Percentiles rank a stretch among this genome's conserved stretches.
Conservation (phyloP, 2,329 filamentous ascomycete species). For the Pseudogymnoascus sp. region DNA sequence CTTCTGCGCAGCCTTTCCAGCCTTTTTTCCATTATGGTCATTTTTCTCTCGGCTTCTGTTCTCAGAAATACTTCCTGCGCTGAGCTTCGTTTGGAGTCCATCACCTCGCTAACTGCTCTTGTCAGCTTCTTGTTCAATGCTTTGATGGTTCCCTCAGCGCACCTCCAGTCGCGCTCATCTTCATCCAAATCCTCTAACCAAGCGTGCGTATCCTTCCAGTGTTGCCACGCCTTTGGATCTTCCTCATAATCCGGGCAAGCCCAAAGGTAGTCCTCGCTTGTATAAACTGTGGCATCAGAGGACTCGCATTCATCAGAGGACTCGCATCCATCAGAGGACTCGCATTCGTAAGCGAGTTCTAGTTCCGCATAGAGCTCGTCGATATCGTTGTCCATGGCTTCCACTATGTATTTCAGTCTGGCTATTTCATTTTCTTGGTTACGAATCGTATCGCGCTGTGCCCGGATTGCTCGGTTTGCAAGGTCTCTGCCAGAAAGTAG, state of each 20-base stretch:
- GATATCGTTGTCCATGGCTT: background rate
- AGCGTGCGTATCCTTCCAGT: background rate
- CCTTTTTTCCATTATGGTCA: background rate
- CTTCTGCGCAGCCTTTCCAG: background rate
- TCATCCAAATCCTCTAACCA: background rate
- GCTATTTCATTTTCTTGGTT: background rate
- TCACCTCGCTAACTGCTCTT: background rate
- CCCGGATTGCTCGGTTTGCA: background rate
- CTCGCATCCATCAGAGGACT: no score
- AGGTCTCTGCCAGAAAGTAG: background rate
- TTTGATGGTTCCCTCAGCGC: background rate
- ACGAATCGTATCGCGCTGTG: background rate
- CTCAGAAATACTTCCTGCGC: background rate
- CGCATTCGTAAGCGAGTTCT: no score
- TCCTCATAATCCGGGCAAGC: background rate
- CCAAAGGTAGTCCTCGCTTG: background rate
- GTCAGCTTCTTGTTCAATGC: background rate
- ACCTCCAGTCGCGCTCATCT: background rate
- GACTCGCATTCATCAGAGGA: background rate
- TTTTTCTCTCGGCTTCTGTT: background rate
- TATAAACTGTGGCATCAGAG: background rate
- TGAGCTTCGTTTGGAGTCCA: background rate
- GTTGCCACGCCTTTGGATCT: background rate
- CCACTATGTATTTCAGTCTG: background rate
- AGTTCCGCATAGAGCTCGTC: background rate